Evolutionary conservation across 169 alveolate genomes (phyloP), one percentile per base, ranked within the genome.

Genomic region (Perkinsus olseni): DNA sequence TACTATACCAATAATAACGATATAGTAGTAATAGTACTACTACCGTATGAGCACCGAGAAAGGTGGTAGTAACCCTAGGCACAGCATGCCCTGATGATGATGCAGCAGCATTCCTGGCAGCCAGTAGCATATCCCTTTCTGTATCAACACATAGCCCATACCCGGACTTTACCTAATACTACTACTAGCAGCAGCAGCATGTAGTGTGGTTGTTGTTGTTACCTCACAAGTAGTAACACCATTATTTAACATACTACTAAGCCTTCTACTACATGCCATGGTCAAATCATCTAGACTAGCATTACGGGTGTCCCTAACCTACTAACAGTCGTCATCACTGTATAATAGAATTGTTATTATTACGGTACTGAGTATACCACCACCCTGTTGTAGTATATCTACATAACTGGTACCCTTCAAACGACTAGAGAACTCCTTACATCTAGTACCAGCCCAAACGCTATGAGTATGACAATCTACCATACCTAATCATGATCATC

Each of bases 401-500:
- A 91, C 31, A 38, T 91, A 91, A 38, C 38, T 17, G 11, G 38
- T 48, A 34, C 92, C 92, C 31, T 48, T 17, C 0, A 91, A 34
- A 4, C 92, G 28, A 13, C 38, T 48, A 20, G 74, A 36, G 31
- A 91, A 91, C 37, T 91, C 92, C 8, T 17, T 48, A 20, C 74
- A 13, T 20, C 92, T 17, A 8, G 74, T 38, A n/a, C 92, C 92
- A 3, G 92, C 92, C 92, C 92, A 91, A 20, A 91, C 92, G 34
- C 74, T 1, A 34, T 91, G 92, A 3, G 92, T 91, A 48, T 91
- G 92, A 48, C 92, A 91, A 38, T 91, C 92, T 20, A 91, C 92
- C 11, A 91, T n/a, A n/a, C n/a, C n/a, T n/a, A n/a, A n/a, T n/a
- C n/a, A n/a, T n/a, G n/a, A n/a, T n/a, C n/a, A n/a, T n/a, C n/a